Percentiles rank a stretch among this genome's conserved stretches.
Conservation (phyloP, 768 basidiomycete genomes). For the Kwoniella mangroviensis region DNA sequence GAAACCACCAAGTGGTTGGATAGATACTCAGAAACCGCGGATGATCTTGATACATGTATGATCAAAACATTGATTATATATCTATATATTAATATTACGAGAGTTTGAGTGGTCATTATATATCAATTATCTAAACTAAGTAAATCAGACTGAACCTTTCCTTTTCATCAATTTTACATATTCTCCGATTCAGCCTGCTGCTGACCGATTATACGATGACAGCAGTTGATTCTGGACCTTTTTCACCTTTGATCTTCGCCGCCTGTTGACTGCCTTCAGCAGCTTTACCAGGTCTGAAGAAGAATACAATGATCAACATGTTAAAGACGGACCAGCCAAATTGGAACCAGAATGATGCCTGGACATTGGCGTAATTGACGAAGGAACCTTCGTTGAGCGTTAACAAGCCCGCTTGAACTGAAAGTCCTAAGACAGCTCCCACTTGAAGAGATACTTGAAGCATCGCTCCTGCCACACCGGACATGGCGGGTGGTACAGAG, state of each 20-base stretch:
- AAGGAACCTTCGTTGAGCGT: constrained; percentile 35
- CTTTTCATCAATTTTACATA: too few species aligned
- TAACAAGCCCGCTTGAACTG: constrained; percentile 59
- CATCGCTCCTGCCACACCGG: constrained; percentile 52
- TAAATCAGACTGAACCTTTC: too few species aligned
- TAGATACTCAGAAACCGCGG: too few species aligned
- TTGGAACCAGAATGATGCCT: constrained; percentile 37
- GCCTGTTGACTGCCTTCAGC: constrained; percentile 12
- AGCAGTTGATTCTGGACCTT: constrained; percentile 13
- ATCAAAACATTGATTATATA: too few species aligned
- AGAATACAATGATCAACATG: constrained; percentile 19
- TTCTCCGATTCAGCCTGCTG: neutral
- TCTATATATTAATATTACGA: too few species aligned
- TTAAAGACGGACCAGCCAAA: constrained; percentile 37
- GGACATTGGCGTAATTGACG: constrained; percentile 34
- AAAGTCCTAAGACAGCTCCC: constrained; percentile 63
- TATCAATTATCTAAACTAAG: too few species aligned
- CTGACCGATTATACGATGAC: neutral
- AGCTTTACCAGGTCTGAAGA: constrained; percentile 22
- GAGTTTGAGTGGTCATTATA: too few species aligned
- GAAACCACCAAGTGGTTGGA: too few species aligned
- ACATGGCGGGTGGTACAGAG: constrained; percentile 45
- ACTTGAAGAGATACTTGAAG: constrained; percentile 48
- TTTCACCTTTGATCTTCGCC: constrained; percentile 14
- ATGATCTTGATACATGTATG: too few species aligned